Evolutionary conservation across 2,329 filamentous ascomycete species (phyloP).

Genomic region (Diaporthe eres): DNA sequence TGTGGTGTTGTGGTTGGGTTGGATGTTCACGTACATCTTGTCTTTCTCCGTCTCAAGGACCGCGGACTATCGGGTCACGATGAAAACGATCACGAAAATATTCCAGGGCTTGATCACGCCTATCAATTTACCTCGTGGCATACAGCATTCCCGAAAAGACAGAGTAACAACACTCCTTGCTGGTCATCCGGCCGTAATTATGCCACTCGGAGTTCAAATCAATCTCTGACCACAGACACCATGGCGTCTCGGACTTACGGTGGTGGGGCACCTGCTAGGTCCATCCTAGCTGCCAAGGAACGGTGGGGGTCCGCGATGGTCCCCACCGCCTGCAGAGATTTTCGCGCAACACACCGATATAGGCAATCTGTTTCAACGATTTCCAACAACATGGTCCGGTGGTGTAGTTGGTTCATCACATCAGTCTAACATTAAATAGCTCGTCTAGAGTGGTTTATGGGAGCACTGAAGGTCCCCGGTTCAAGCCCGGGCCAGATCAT

Average conservation of each 20-base stretch:
- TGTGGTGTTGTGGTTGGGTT: not conserved
- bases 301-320: not conserved
- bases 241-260: too few relatives aligned
- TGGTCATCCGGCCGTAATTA: not conserved
- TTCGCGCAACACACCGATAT: accelerated
- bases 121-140: not conserved
- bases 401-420: conserved; percentile 62
- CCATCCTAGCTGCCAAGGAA: not conserved
- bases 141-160: not conserved
- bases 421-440: conserved; percentile 58
- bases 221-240: not conserved
- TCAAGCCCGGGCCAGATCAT: conserved; percentile 36
- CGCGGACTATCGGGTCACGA: not conserved
- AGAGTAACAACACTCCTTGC: not conserved
- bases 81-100: not conserved
- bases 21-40: too few relatives aligned
- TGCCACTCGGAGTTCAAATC: not conserved
- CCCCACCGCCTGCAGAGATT: not conserved
- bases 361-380: too few relatives aligned
- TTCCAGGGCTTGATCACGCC: not conserved
- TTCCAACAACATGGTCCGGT: conserved; percentile 39
- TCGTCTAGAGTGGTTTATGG: not conserved
- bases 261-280: not conserved
- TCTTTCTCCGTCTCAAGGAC: not conserved
- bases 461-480: conserved; percentile 37